A percentile compares a stretch with the other conserved stretches of the same genome.
Conservation (phyloP, 176 grass and related monocot genomes). For the Rhynchospora breviuscula region DNA sequence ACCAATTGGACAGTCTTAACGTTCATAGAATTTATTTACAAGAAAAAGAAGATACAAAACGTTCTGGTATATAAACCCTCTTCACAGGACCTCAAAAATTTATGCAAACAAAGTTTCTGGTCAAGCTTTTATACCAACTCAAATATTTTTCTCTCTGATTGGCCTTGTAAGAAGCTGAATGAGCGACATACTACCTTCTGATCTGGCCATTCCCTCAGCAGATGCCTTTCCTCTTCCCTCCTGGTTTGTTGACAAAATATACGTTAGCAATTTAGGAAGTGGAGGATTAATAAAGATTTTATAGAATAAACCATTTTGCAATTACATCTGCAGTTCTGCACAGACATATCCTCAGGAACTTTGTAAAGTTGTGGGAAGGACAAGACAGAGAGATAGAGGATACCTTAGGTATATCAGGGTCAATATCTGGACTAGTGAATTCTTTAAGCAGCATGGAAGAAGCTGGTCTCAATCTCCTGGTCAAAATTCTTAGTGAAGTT, state of each 20-base stretch:
- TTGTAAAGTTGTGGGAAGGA: background rate
- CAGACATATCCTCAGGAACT: background rate
- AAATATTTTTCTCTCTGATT: background rate
- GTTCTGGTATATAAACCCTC: background rate
- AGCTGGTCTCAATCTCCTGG: conserved; percentile 23
- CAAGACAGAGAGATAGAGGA: background rate
- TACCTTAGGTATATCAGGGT: conserved; percentile 16
- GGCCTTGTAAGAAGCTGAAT: conserved; percentile 9
- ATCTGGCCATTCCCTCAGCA: background rate
- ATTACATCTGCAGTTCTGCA: background rate
- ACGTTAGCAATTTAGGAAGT: background rate
- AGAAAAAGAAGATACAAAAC: background rate
- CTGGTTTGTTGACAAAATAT: background rate
- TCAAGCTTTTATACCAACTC: background rate
- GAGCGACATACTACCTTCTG: conserved; percentile 16
- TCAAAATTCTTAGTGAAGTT: conserved; percentile 24
- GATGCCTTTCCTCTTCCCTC: conserved; percentile 14
- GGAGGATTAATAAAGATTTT: background rate
- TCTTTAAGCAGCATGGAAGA: conserved; percentile 29
- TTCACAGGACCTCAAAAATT: background rate
- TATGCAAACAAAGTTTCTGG: background rate
- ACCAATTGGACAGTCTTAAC: background rate
- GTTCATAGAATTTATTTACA: background rate
- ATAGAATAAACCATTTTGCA: background rate
- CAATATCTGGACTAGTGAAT: conserved; percentile 7